Conservation (phyloP, 257 asterid species). For the Pogostemon cablin region DNA sequence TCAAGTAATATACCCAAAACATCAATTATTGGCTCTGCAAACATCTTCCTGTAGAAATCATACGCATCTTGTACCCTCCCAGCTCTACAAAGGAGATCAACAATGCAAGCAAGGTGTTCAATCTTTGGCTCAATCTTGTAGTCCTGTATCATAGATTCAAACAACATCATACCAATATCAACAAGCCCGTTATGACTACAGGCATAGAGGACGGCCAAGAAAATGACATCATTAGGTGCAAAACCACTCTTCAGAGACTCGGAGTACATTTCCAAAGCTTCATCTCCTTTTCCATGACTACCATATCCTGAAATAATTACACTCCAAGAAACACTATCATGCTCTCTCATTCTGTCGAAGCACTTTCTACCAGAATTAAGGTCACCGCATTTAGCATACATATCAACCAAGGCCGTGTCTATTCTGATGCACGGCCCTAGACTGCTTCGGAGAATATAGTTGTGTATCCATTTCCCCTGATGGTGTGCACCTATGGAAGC, state of each 20-base stretch:
- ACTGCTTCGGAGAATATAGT: slow-evolving; percentile 57
- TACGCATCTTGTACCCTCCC: slow-evolving; percentile 74
- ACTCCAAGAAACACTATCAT: slow-evolving; percentile 74
- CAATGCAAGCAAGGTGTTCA: slow-evolving; percentile 75
- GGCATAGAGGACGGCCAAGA: slow-evolving; percentile 61
- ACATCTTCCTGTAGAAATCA: slow-evolving; percentile 57
- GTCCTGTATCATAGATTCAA: slow-evolving; percentile 68
- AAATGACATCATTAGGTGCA: slow-evolving; percentile 65
- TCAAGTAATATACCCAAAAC: slow-evolving; percentile 78
- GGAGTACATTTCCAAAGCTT: slow-evolving; percentile 63
- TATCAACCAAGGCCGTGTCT: slow-evolving; percentile 77
- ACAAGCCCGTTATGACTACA: slow-evolving; percentile 90
- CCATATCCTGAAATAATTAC: slow-evolving; percentile 79
- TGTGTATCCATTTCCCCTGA: slow-evolving; percentile 84
- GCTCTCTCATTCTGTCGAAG: slow-evolving; percentile 61
- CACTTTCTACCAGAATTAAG: slow-evolving; percentile 62
- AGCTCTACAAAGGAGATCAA: slow-evolving; percentile 89
- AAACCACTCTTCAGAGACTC: slow-evolving; percentile 51
- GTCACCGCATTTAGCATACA: slow-evolving; percentile 90
- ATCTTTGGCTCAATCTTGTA: slow-evolving; percentile 60
- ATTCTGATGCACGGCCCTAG: slow-evolving; percentile 64
- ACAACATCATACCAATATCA: slow-evolving; percentile 60
- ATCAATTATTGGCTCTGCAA: slow-evolving; percentile 54
- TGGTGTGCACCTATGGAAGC: slow-evolving; percentile 82
- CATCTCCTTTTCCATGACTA: slow-evolving; percentile 72